Conservation (phyloP, 345 rosid species). For the Lepidium sativum region DNA sequence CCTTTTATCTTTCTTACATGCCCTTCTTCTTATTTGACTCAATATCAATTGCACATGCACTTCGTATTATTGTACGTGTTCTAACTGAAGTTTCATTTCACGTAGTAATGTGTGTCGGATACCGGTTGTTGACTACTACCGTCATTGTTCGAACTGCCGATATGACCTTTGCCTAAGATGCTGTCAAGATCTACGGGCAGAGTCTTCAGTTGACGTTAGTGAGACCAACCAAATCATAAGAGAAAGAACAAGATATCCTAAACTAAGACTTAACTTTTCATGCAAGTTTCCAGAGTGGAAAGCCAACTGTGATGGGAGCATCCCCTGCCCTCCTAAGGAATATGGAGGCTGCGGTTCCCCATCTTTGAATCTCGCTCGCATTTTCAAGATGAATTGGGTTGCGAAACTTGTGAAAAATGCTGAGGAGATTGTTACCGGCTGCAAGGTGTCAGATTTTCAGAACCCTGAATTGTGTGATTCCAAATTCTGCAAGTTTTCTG, state of each 20-base stretch:
- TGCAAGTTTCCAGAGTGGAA: conserved; percentile 74
- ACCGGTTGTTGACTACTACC: conserved; percentile 92
- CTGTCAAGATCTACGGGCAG: conserved; percentile 87
- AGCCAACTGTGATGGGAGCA: conserved; percentile 74
- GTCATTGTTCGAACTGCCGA: conserved; percentile 73
- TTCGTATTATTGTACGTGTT: background rate
- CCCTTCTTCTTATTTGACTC: background rate
- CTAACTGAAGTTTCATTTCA: conserved; percentile 19
- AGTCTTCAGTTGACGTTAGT: conserved; percentile 28
- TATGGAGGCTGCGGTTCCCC: conserved; percentile 74
- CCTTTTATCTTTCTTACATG: background rate
- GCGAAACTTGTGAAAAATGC: conserved; percentile 90
- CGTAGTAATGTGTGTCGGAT: conserved; percentile 87
- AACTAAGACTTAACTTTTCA: conserved; percentile 40
- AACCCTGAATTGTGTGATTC: conserved; percentile 29
- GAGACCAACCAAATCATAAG: conserved; percentile 30
- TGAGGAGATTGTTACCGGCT: conserved; percentile 90
- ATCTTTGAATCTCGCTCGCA: conserved; percentile 66
- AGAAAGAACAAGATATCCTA: conserved; percentile 15
- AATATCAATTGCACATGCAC: background rate
- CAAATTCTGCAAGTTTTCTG: conserved; percentile 37
- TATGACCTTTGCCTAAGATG: conserved; percentile 88
- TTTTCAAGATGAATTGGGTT: conserved; percentile 98
- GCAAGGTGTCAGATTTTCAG: conserved; percentile 43
- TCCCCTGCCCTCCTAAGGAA: conserved; percentile 82